These are phyloP conservation scores for Endoconidiophora laricicola DNA, from an alignment of 2,329 filamentous ascomycete species.

Conservation along the genomic window DNA sequence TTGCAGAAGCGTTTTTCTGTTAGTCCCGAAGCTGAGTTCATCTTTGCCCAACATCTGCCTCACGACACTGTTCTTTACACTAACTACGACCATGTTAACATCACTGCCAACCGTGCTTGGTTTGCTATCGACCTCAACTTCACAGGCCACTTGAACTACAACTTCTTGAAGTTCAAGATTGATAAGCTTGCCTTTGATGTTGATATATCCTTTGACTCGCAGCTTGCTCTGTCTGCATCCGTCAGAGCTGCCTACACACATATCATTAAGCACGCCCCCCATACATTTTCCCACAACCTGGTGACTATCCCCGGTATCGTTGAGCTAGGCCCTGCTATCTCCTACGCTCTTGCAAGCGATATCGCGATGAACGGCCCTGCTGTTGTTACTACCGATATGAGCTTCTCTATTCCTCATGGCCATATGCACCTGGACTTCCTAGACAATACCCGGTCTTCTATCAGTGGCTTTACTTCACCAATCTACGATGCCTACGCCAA, in stretches of 20 bases:
- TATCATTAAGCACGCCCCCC: conserved; percentile 22
- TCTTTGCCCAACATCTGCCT: conserved; percentile 12
- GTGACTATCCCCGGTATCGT: conserved; percentile 26
- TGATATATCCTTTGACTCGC: conserved; percentile 22
- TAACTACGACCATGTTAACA: conserved; percentile 19
- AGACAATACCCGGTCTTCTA: conserved; percentile 17
- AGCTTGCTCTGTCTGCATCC: conserved; percentile 22
- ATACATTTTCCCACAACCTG: conserved; percentile 22
- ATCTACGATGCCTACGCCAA: conserved; percentile 21
- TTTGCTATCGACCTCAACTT: conserved; percentile 24
- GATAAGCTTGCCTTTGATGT: conserved; percentile 27
- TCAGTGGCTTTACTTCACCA: conserved; percentile 22
- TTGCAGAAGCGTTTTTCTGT: conserved; percentile 17
- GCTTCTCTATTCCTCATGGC: conserved; percentile 20
- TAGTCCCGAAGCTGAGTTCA: conserved; percentile 16
- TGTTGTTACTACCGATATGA: conserved; percentile 19
- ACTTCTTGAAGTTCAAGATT: conserved; percentile 21
- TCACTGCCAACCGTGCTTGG: conserved; percentile 21
- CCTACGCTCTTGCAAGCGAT: conserved; percentile 23
- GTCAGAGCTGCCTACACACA: conserved; percentile 21
- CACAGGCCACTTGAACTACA: conserved; percentile 27
- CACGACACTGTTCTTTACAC: conserved; percentile 19
- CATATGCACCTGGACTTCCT: conserved; percentile 25
- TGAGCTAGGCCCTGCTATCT: conserved; percentile 22
- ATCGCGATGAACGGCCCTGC: conserved; percentile 21